Evolutionary conservation across 2,329 filamentous ascomycete species (phyloP).

Genomic region (Cadophora gregata): DNA sequence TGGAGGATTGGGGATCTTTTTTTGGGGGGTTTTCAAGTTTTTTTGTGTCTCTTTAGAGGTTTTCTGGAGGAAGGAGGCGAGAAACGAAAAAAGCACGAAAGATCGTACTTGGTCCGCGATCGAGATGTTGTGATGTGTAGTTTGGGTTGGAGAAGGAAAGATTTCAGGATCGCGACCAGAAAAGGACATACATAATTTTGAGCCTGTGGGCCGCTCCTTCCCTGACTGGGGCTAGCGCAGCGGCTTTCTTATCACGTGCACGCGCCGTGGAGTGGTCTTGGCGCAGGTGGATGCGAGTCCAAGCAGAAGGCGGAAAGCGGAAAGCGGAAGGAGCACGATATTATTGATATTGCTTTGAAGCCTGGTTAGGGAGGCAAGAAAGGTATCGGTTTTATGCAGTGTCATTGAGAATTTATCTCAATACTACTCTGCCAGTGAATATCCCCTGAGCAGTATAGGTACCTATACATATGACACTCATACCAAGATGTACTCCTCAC

Average conservation of each 20-base stretch:
- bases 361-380: too few species aligned
- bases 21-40: slow-evolving; percentile 47
- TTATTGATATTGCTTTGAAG: too few species aligned
- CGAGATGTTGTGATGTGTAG: slow-evolving; percentile 32
- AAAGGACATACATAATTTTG: slow-evolving; percentile 26
- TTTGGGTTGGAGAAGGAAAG: slow-evolving; percentile 31
- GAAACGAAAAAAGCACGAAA: slow-evolving; percentile 46
- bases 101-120: slow-evolving; percentile 44
- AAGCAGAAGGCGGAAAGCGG: not conserved
- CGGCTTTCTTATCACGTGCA: not conserved
- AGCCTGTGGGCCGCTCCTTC: slow-evolving; percentile 22
- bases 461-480: too few species aligned
- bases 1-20: slow-evolving; percentile 38
- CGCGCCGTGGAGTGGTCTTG: not conserved
- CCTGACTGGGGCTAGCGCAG: slow-evolving; percentile 15
- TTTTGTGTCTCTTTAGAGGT: slow-evolving; percentile 45
- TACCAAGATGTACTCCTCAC: too few species aligned
- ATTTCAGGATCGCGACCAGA: slow-evolving; percentile 28
- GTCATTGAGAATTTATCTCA: too few species aligned
- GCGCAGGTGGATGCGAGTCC: not conserved
- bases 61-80: slow-evolving; percentile 45
- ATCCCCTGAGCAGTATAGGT: too few species aligned
- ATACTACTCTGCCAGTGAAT: too few species aligned
- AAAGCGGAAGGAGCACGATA: not conserved
- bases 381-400: too few species aligned